Conservation (phyloP, 1,284 basidiomycete genomes). For the Exsudoporus floridanus region DNA sequence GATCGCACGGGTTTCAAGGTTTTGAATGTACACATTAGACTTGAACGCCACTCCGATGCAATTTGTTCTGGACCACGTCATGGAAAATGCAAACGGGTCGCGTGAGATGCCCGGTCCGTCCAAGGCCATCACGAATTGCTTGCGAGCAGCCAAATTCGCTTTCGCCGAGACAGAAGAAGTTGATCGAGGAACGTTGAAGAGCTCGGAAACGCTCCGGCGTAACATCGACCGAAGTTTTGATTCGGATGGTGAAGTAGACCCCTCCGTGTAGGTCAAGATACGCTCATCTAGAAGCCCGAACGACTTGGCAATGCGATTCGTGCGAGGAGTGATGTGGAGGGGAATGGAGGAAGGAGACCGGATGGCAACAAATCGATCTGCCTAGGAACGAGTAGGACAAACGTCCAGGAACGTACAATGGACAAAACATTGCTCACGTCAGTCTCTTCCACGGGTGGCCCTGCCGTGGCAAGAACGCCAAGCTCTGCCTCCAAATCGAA, state of each 20-base stretch:
- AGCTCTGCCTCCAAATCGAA: constrained; percentile 33
- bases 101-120: constrained; percentile 50
- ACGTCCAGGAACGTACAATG: constrained; percentile 1
- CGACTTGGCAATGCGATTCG: constrained; percentile 47
- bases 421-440: constrained; percentile 25
- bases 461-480: constrained; percentile 10
- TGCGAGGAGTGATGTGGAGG: constrained; percentile 47
- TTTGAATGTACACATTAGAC: constrained; percentile 48
- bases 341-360: constrained; percentile 41
- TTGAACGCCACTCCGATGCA: constrained; percentile 50
- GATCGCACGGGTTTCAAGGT: constrained; percentile 46
- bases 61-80: constrained; percentile 47
- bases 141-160: constrained; percentile 43
- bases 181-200: constrained; percentile 37
- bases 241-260: constrained; percentile 27
- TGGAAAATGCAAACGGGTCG: constrained; percentile 47
- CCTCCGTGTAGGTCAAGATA: constrained; percentile 41
- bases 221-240: constrained; percentile 36
- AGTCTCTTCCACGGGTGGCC: constrained; percentile 29
- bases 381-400: constrained; percentile 31
- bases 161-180: constrained; percentile 42
- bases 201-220: constrained; percentile 41
- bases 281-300: constrained; percentile 49
- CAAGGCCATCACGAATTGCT: constrained; percentile 49
- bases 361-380: constrained; percentile 47